Conservation (phyloP, 495 filamentous ascomycete species). For the Trichodelitschia bisporula region DNA sequence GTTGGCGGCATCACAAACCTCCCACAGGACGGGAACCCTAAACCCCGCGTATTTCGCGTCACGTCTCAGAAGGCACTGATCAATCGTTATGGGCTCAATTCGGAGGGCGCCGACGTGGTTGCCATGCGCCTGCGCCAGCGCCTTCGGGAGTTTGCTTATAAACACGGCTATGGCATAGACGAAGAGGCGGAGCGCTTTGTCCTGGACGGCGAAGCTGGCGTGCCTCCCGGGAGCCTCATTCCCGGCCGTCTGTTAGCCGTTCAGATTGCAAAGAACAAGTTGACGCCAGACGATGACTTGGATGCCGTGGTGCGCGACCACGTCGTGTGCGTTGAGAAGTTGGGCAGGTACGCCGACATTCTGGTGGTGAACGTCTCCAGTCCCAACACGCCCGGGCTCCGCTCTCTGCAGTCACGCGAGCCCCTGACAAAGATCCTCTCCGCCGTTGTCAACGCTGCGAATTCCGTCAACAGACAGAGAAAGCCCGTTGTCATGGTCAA, state of each 20-base stretch:
- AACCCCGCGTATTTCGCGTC: slow-evolving; percentile 69
- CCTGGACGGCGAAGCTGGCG: slow-evolving; percentile 39
- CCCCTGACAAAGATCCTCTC: slow-evolving; percentile 57
- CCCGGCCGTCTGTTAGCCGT: slow-evolving; percentile 59
- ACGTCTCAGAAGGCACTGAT: slow-evolving; percentile 62
- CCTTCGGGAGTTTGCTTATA: slow-evolving; percentile 48
- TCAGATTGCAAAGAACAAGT: slow-evolving; percentile 96
- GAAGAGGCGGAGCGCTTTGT: slow-evolving; percentile 41
- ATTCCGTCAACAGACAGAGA: slow-evolving; percentile 33
- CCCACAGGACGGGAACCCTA: slow-evolving; percentile 67
- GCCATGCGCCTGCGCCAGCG: slow-evolving; percentile 55
- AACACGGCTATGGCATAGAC: slow-evolving; percentile 35
- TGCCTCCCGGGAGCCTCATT: slow-evolving; percentile 46
- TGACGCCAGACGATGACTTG: slow-evolving; percentile 60
- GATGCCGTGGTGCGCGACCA: slow-evolving; percentile 68
- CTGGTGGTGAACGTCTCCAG: slow-evolving; percentile 92
- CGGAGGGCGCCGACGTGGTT: slow-evolving; percentile 65
- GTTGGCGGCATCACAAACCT: slow-evolving; percentile 72
- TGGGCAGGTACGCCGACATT: slow-evolving; percentile 76
- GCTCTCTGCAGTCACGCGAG: slow-evolving; percentile 56
- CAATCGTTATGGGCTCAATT: slow-evolving; percentile 91
- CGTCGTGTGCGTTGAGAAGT: slow-evolving; percentile 53
- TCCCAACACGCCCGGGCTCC: slow-evolving; percentile 80
- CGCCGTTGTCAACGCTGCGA: slow-evolving; percentile 60
- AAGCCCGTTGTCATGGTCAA: slow-evolving; percentile 90